Conservation (phyloP, 1,139 yeast species). For the Protomyces lactucae-debilis region DNA sequence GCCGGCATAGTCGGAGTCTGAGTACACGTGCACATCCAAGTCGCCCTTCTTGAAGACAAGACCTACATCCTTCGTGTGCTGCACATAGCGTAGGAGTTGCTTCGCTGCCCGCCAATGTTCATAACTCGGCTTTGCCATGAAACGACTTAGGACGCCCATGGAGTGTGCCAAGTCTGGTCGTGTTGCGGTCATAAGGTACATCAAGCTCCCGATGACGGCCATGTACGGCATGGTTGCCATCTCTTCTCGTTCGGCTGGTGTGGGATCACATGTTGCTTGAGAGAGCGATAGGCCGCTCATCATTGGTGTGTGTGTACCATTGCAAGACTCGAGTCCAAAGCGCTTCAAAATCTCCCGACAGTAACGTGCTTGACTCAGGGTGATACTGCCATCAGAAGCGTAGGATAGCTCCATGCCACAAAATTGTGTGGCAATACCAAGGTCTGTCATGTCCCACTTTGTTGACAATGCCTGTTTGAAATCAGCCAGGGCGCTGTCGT, state of each 20-base stretch:
- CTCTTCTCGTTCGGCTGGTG: neutral
- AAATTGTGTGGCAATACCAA: no score
- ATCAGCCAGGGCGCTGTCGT: no score
- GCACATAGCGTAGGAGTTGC: constrained; percentile 26
- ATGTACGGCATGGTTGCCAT: neutral
- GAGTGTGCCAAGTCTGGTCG: constrained; percentile 32
- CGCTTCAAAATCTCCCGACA: no score
- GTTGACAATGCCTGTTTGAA: no score
- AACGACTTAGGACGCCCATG: constrained; percentile 28
- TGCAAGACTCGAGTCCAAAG: no score
- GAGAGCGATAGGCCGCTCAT: no score
- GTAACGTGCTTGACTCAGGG: neutral
- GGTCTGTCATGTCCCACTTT: no score
- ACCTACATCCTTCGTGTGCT: neutral
- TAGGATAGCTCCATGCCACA: no score
- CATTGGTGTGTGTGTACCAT: no score
- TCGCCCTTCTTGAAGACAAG: neutral
- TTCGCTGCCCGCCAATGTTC: constrained; percentile 29
- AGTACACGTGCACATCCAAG: neutral
- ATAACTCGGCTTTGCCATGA: constrained; percentile 14
- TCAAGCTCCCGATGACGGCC: neutral
- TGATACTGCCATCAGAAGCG: no score
- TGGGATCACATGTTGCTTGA: no score
- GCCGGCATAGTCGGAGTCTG: constrained; percentile 31
- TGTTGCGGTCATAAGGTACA: constrained; percentile 5